A percentile compares a stretch with the other conserved stretches of the same genome.
phyloP scores from a whole-genome alignment of 1,284 basidiomycete genomes.

The Athelia psychrophila region DNA sequence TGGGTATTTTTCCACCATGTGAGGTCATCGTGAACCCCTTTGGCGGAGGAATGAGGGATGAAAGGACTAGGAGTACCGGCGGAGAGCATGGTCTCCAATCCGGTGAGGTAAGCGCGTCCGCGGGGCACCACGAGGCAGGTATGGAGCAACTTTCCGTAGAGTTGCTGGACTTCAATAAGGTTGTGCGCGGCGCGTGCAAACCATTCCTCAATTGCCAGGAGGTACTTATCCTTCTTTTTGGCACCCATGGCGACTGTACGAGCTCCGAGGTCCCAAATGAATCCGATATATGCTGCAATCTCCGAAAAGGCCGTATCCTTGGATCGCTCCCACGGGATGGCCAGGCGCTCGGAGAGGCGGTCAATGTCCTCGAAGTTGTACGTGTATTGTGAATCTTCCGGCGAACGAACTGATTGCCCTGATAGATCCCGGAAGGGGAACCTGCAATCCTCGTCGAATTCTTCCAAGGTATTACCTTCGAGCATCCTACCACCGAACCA shows the following conservation, averaged over 20 bases:
- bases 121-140: constrained; percentile 21
- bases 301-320: constrained; percentile 27
- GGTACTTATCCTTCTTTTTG: constrained; percentile 10
- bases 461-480: constrained; percentile 18
- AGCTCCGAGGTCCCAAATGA: constrained; percentile 27
- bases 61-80: constrained; percentile 21
- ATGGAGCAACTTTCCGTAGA: constrained; percentile 34
- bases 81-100: constrained; percentile 23
- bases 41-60: constrained; percentile 20
- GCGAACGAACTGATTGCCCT: not conserved
- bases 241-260: constrained; percentile 2
- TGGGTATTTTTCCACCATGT: constrained; percentile 34
- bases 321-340: constrained; percentile 27
- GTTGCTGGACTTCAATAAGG: constrained; percentile 22
- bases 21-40: constrained; percentile 21
- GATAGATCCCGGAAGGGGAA: constrained; percentile 21
- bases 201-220: constrained; percentile 18
- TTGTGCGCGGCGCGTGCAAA: constrained; percentile 7
- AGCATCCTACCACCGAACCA: constrained; percentile 25
- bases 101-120: constrained; percentile 30
- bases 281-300: constrained; percentile 25
- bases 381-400: constrained; percentile 14
- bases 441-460: constrained; percentile 27
- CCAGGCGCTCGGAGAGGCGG: constrained; percentile 19
- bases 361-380: constrained; percentile 29